Evolutionary conservation across 805 yeast genomes (phyloP).

Genomic region (Candida ulmi): DNA sequence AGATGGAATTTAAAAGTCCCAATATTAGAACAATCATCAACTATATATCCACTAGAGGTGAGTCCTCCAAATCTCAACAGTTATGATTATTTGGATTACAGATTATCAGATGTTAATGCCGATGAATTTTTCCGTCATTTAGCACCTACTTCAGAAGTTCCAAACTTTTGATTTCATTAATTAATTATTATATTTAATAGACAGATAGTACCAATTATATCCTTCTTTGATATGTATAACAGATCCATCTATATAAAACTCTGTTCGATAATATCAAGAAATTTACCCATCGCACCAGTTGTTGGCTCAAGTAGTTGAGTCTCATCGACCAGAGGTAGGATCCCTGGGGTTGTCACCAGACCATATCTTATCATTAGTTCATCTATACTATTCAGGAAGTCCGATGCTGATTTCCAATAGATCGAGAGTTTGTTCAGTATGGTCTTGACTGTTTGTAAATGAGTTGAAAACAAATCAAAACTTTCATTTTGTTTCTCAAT

Average conservation of each 20-base stretch:
- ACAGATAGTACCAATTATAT: too few species aligned
- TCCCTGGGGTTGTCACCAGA: background rate
- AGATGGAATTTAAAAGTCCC: conserved; percentile 19
- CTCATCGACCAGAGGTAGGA: background rate
- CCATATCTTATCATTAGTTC: conserved; percentile 1
- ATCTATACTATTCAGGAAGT: background rate
- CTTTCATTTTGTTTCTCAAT: background rate
- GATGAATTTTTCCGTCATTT: background rate
- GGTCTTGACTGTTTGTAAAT: background rate
- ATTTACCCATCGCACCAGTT: background rate
- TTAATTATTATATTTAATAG: too few species aligned
- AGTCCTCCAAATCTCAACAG: background rate
- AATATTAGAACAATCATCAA: background rate
- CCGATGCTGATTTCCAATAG: background rate
- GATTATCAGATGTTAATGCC: background rate
- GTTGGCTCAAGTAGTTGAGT: background rate
- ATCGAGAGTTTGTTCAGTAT: background rate
- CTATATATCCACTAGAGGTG: background rate
- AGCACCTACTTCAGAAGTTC: too few species aligned
- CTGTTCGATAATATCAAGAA: background rate
- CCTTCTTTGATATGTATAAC: too few species aligned
- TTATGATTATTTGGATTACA: background rate
- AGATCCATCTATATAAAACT: too few species aligned
- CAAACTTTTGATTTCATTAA: too few species aligned
- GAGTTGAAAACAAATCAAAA: background rate